Conservation (phyloP, 2,329 filamentous ascomycete genomes). For the Botrytis byssoidea region DNA sequence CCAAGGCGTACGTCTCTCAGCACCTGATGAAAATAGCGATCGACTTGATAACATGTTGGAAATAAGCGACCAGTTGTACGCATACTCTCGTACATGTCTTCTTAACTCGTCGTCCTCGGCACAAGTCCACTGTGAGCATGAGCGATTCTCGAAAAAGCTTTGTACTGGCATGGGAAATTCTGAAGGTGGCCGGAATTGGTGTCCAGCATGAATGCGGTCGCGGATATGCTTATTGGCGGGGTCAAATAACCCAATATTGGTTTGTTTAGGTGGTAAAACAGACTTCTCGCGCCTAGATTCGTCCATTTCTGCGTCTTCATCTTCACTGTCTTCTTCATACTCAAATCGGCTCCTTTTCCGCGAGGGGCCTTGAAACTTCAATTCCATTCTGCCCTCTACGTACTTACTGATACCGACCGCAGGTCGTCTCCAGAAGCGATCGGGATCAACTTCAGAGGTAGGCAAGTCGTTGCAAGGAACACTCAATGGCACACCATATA, state of each 20-base stretch:
- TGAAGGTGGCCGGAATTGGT: slow-evolving; percentile 89
- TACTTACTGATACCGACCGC: slow-evolving; percentile 84
- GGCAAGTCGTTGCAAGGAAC: slow-evolving; percentile 57
- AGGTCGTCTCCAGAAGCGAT: slow-evolving; percentile 72
- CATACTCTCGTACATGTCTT: slow-evolving; percentile 82
- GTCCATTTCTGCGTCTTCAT: slow-evolving; percentile 49
- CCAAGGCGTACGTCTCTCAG: slow-evolving; percentile 91
- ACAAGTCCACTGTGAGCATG: slow-evolving; percentile 86
- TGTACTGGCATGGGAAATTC: slow-evolving; percentile 89
- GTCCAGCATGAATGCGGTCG: slow-evolving; percentile 84
- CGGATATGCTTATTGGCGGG: slow-evolving; percentile 86
- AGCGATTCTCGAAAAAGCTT: slow-evolving; percentile 83
- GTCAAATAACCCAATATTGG: slow-evolving; percentile 81
- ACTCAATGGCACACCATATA: slow-evolving; percentile 67
- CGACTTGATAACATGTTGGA: slow-evolving; percentile 73
- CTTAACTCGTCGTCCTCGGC: slow-evolving; percentile 89
- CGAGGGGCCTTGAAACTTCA: slow-evolving; percentile 63
- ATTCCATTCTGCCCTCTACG: slow-evolving; percentile 74
- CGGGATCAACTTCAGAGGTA: slow-evolving; percentile 60
- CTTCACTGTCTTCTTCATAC: slow-evolving; percentile 71
- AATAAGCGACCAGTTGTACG: slow-evolving; percentile 97
- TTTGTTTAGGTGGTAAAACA: slow-evolving; percentile 65
- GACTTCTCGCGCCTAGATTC: slow-evolving; percentile 34
- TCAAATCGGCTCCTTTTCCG: slow-evolving; percentile 80
- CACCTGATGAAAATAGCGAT: slow-evolving; percentile 77